Base-by-base conservation (phyloP, 306 rosid species). In the Hylodesmum podocarpum region DNA sequence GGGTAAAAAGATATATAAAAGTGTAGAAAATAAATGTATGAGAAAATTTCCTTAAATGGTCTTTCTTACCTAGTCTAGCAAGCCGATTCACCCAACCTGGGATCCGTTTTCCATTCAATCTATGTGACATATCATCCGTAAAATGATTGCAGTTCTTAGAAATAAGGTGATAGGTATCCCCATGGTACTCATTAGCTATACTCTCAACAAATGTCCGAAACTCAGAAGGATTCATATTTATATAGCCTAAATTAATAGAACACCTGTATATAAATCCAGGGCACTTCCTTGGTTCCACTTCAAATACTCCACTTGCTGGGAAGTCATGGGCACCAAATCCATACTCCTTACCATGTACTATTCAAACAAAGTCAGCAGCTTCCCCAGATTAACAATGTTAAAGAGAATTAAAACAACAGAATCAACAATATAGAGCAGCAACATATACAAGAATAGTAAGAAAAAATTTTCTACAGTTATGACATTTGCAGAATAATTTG, bases 31-130 rank as follows among this genome's bases (percentile, higher is more conserved):
- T n/a, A 39, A 64, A 34, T 9, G 14, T 27, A 57, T 36, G 44
- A 1, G 29, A 25, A 14, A 40, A 76, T 44, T 18, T 66, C 43
- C 16, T 34, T 24, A 6, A 40, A 14, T 21, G 66, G 28, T 25
- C 66, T 21, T 87, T 25, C 66, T 21, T 87, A 91, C 98, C 98
- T 84, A 94, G 81, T 15, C 85, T 91, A 25, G 98, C 98, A 76
- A 94, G 98, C 25, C 97, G 94, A 81, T 94, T 94, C 46, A 94
- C 97, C 98, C 98, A 94, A n/a, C 94, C 88, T 21, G 98, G 98
- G 68, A 90, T 77, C 46, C 71, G 79, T 84, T 82, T 94, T 69
- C 89, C 85, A 9, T 85, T 90, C 89, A 94, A 86, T 85, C 87
- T 82, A 50, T 15, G 25, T 0, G 90, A 77, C 47, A 94, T 34